Conservation (phyloP, 345 rosid genomes). For the Trapa bicornis region DNA sequence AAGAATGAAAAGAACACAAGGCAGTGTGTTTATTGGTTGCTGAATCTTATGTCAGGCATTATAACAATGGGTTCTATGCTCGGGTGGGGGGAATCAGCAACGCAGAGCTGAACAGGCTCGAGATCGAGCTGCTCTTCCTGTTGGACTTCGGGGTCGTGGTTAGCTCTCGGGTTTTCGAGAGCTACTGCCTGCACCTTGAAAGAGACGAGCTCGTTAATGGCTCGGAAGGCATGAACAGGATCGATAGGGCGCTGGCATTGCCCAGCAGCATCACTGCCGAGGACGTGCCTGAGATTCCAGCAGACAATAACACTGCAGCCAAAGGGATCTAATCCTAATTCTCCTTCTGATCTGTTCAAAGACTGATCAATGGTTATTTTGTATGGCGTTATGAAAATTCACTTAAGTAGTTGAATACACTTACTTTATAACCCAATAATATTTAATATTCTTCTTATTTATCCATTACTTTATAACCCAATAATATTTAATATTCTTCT, state of each 20-base stretch:
- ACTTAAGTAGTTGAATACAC: too few relatives aligned
- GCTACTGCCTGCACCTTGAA: conserved; percentile 68
- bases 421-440: too few relatives aligned
- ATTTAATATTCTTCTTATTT: too few relatives aligned
- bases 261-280: conserved; percentile 6
- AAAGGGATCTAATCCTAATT: conserved; percentile 1
- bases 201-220: conserved; percentile 35
- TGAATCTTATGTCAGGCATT: conserved; percentile 33
- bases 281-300: conserved; percentile 17
- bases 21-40: too few relatives aligned
- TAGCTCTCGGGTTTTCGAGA: conserved; percentile 47
- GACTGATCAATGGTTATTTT: neutral
- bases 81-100: conserved; percentile 84
- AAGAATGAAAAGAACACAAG: too few relatives aligned
- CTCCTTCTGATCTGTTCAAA: neutral
- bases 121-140: conserved; percentile 67
- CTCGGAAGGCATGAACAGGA: neutral
- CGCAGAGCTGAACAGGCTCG: conserved; percentile 63
- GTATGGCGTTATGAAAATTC: too few relatives aligned
- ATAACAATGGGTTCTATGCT: conserved; percentile 73
- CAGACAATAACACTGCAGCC: neutral
- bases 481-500: too few relatives aligned
- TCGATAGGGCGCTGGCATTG: conserved; percentile 4
- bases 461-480: too few relatives aligned
- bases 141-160: conserved; percentile 56